Evolutionary conservation across 1,139 yeast genomes (phyloP).

Genomic region (Geotrichum phurueaensis): DNA sequence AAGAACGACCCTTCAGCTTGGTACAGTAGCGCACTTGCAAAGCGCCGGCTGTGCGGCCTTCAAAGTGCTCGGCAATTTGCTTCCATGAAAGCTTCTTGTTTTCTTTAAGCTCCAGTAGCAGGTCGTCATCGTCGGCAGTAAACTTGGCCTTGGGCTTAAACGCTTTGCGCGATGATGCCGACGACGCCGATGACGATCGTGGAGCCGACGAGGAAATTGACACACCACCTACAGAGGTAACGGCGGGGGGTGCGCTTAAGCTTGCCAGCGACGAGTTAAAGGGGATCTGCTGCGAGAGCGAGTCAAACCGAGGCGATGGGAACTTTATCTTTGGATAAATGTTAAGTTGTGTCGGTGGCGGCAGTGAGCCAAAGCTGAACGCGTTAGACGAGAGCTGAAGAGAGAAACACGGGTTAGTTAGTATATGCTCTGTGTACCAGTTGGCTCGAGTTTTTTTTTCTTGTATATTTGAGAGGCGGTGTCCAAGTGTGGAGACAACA

Average conservation of each 20-base stretch:
- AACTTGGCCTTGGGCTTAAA: constrained; percentile 25
- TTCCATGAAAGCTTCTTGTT: constrained; percentile 28
- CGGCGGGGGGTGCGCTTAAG: no score
- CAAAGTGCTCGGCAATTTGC: constrained; percentile 29
- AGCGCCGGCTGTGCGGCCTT: constrained; percentile 30
- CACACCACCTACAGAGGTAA: neutral
- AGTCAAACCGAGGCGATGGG: neutral
- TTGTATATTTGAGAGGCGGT: no score
- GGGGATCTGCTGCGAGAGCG: neutral
- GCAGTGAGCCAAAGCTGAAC: neutral
- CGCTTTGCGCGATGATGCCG: neutral
- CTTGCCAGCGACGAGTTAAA: neutral
- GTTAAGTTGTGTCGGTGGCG: neutral
- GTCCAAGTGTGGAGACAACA: neutral
- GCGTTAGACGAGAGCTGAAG: neutral
- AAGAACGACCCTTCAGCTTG: constrained; percentile 25
- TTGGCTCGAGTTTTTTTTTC: neutral
- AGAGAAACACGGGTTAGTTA: neutral
- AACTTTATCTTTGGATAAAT: neutral
- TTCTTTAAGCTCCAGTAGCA: constrained; percentile 29
- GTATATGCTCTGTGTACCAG: no score
- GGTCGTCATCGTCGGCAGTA: constrained; percentile 28
- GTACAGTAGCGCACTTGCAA: constrained; percentile 32
- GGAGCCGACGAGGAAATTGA: neutral
- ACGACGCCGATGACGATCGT: neutral